Evolutionary conservation across 2,329 filamentous ascomycete genomes (phyloP).

Genomic region (Penicillium carneum): DNA sequence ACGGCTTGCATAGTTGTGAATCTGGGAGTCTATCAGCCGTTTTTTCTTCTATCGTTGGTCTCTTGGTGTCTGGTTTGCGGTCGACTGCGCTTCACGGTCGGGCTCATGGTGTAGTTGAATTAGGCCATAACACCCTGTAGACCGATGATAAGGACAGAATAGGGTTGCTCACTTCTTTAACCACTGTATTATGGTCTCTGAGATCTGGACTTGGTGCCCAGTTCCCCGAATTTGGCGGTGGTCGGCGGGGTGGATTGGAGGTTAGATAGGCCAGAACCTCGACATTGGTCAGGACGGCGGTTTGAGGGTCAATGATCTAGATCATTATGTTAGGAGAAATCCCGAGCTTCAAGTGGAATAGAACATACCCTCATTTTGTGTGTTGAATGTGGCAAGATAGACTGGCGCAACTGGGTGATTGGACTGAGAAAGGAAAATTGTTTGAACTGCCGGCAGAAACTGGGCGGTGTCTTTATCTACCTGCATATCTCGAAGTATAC

Average conservation of each 20-base stretch:
- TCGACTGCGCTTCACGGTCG: neutral
- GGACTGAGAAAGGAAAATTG: constrained; percentile 32
- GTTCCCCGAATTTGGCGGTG: constrained; percentile 47
- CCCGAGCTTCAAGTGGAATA: neutral
- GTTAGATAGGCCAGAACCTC: constrained; percentile 55
- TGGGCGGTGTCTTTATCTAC: constrained; percentile 26
- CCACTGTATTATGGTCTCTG: constrained; percentile 56
- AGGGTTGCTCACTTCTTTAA: constrained; percentile 51
- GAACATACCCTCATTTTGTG: constrained; percentile 39
- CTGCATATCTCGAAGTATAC: constrained; percentile 1
- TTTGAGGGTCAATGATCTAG: constrained; percentile 55
- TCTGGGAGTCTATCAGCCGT: constrained; percentile 35
- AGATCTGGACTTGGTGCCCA: constrained; percentile 53
- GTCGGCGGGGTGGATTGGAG: constrained; percentile 51
- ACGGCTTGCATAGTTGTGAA: constrained; percentile 52
- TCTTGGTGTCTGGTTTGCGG: neutral
- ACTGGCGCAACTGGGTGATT: constrained; percentile 2
- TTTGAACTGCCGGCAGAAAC: constrained; percentile 34
- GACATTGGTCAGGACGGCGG: constrained; percentile 53
- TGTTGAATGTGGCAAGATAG: constrained; percentile 17
- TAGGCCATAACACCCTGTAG: too few species aligned
- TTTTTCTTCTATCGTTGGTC: neutral
- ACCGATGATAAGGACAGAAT: accelerated
- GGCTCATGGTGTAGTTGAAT: too few species aligned
- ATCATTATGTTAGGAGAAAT: constrained; percentile 1